Conservation (phyloP, 805 yeast genomes). For the Yamadazyma olivae region DNA sequence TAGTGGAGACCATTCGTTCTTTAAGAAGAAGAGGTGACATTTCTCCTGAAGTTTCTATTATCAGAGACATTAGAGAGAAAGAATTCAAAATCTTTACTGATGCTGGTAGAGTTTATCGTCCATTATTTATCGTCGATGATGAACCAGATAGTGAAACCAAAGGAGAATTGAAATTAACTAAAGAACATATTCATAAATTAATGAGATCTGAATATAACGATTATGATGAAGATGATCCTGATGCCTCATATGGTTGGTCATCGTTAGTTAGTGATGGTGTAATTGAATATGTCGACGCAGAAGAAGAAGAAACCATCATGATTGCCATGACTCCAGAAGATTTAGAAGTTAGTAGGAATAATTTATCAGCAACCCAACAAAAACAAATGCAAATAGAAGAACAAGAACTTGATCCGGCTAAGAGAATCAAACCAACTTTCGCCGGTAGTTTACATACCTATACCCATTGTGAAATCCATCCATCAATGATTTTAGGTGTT, state of each 20-base stretch:
- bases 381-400: conserved; percentile 40
- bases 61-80: conserved; percentile 94
- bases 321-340: conserved; percentile 99
- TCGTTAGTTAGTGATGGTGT: conserved; percentile 80
- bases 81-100: conserved; percentile 96
- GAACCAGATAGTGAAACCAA: conserved; percentile 63
- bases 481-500: conserved; percentile 97
- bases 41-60: conserved; percentile 92
- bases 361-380: conserved; percentile 41
- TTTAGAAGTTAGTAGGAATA: conserved; percentile 59
- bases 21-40: conserved; percentile 95
- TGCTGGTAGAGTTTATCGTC: conserved; percentile 98
- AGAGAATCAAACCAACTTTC: conserved; percentile 73
- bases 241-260: conserved; percentile 70
- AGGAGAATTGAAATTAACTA: conserved; percentile 79
- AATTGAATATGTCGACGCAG: conserved; percentile 96
- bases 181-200: conserved; percentile 76
- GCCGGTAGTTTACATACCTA: conserved; percentile 65
- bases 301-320: conserved; percentile 97
- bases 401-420: conserved; percentile 66
- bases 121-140: conserved; percentile 89
- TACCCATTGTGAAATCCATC: conserved; percentile 99
- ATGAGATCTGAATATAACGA: conserved; percentile 63
- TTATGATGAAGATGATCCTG: conserved; percentile 47
- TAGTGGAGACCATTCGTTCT: conserved; percentile 86